Percentiles rank a stretch among this genome's conserved stretches.
phyloP scores from a whole-genome alignment of 495 filamentous ascomycete genomes.

The Talaromyces borbonicus region DNA sequence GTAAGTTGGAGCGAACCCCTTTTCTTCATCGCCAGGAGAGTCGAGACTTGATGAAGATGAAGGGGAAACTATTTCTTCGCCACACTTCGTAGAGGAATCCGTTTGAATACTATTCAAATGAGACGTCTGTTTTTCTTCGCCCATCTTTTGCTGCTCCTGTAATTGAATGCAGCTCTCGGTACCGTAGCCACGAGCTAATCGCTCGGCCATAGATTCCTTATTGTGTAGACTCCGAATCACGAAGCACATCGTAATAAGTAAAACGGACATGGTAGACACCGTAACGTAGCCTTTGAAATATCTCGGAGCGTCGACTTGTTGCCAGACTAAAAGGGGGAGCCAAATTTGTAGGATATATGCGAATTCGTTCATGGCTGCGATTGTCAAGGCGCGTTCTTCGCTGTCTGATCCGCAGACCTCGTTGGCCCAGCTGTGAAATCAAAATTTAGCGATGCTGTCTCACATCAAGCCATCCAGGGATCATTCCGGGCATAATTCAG shows the following conservation, averaged over 20 bases:
- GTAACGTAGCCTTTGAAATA: conserved; percentile 42
- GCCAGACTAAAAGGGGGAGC: conserved; percentile 41
- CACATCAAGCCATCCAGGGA: too few relatives aligned
- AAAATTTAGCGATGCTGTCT: neutral
- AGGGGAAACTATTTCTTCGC: neutral
- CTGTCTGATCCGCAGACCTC: conserved; percentile 41
- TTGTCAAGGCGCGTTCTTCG: conserved; percentile 41
- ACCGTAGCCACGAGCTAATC: neutral
- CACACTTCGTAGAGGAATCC: neutral
- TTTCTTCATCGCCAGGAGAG: neutral
- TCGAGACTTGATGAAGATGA: neutral
- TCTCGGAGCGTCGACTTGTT: conserved; percentile 39
- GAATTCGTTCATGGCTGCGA: conserved; percentile 41
- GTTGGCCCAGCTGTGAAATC: conserved; percentile 41
- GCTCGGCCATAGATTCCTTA: conserved; percentile 14
- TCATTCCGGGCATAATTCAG: too few relatives aligned
- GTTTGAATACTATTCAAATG: neutral
- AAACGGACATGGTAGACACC: conserved; percentile 20
- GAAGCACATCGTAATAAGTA: conserved; percentile 23
- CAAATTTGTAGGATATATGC: conserved; percentile 41
- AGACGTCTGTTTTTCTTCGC: neutral
- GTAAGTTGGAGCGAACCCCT: neutral
- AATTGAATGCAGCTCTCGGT: conserved; percentile 2
- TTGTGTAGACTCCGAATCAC: conserved; percentile 26
- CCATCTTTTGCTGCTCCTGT: neutral